Percentiles rank a stretch among this genome's conserved stretches.
phyloP scores from a whole-genome alignment of 1,284 basidiomycete species.

The Tremellales sp. region DNA sequence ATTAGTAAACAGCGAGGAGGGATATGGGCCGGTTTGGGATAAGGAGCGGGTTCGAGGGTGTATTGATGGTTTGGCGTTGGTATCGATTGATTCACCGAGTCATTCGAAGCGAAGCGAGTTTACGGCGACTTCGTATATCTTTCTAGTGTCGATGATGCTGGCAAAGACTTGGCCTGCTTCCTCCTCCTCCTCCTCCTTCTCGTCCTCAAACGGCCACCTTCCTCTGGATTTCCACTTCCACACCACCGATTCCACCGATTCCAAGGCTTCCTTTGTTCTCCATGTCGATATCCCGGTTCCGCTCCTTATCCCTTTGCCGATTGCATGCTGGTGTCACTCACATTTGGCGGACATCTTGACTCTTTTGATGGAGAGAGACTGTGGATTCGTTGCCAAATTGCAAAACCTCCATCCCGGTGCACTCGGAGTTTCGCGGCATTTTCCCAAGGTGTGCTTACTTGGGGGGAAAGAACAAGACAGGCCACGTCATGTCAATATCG shows the following conservation, averaged over 20 bases:
- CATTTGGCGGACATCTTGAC: constrained; percentile 45
- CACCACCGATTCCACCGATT: neutral
- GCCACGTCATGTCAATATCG: no score
- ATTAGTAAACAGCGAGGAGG: neutral
- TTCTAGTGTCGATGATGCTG: neutral
- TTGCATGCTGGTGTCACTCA: constrained; percentile 16
- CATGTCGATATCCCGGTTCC: neutral
- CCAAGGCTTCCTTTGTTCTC: neutral
- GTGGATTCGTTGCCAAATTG: neutral
- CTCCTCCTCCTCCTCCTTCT: neutral
- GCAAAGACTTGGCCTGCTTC: neutral
- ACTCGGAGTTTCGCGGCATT: constrained; percentile 29
- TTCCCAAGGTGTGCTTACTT: neutral
- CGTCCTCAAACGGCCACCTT: neutral
- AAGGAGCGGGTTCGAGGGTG: neutral
- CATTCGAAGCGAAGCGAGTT: neutral
- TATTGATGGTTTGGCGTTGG: neutral
- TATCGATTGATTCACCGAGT: neutral
- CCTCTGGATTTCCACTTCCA: neutral
- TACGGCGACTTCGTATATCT: neutral
- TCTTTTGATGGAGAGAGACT: constrained; percentile 17
- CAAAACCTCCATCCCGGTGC: constrained; percentile 2
- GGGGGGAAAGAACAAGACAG: no score
- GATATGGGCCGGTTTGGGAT: neutral
- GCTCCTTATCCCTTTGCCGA: neutral